Base-by-base conservation (phyloP, 805 yeast species). In the Blastobotrys peoriensis region DNA sequence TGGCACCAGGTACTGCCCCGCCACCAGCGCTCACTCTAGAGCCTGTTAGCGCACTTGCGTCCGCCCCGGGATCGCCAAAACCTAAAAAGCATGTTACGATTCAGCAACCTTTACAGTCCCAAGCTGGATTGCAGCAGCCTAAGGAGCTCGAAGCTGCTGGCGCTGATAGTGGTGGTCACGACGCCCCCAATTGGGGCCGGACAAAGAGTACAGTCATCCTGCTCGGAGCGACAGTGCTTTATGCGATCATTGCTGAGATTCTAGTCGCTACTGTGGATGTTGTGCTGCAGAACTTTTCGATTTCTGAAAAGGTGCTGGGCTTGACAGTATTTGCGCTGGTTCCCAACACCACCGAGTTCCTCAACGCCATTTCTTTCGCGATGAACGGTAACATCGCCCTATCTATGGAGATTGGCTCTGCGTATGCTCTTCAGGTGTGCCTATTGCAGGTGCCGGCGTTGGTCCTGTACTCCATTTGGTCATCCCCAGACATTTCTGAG, bases 321-420 rank as follows among this genome's bases (percentile, higher is more conserved):
- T 72, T 93, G 54, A 91, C 98, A 0, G 84, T 93, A 1, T 93
- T 93, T 68, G 98, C 98, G 0, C 69, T 93, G 36, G 96, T 93
- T 21, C 98, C 98, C 9, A 93, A 89, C 59, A 87, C 98, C 4
- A 93, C 98, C 0, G 98, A 93, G 66, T 93, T 93, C 57, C 74
- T 93, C 47, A 93, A 93, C 65, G 98, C 98, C 56, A 89, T 93
- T 46, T 88, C 96, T 20, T 93, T 93, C 69, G 98, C 98, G 0
- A 79, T 87, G 54, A 80, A 91, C 55, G 98, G 98, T 1, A 93
- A 93, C 54, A 96, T 93, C 44, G 96, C 98, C 0, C 69, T 93
- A 38, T 86, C 96, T 2, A 86, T 93, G 95, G 98, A 93, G 61
- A 93, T 93, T 63, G 98, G 98, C 48, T 81, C 95, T 50, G 98